Base-by-base conservation (phyloP, 345 rosid species). In the Brassica nigra region DNA sequence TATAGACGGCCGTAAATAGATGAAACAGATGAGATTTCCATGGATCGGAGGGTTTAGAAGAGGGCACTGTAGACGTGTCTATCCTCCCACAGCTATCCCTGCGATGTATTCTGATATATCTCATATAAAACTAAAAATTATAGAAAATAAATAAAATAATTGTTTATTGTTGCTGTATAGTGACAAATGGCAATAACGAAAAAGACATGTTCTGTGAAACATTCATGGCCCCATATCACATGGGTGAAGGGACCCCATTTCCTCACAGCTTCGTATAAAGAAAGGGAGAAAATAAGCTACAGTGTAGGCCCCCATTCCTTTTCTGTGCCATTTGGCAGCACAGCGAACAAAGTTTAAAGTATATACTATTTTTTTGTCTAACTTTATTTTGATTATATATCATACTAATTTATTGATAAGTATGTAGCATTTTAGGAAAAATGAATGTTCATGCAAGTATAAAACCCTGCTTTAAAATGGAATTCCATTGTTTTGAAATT, bases 171-270 rank as follows among this genome's bases (percentile, higher is more conserved):
- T 15, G 20, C 8, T 54, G 3, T 5, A 6, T 54, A 54, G 59
- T 54, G 59, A 54, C 59, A 76, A 63, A 64, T 69, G 79, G 79
- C 30, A 62, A 76, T 66, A 47, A 33, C 33, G 80, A 81, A 71
- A 81, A 76, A 58, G 80, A 81, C 80, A 71, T 47, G 47, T 37
- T 68, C 49, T 54, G 66, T 76, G 47, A 69, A 63, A 52, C 72
- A 70, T 8, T 54, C 8, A 3, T 23, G 73, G 73, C 14, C 83
- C 80, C 44, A 70, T 52, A 42, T 31, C 83, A 76, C 83, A 75
- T 80, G 80, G 80, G 73, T 0, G 0, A 0, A 39, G 61, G 68
- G 76, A 16, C 2, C 72, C 73, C 16, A 3, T 49, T 30, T 79
- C 1, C 64, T 66, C 81, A 27, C 47, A 39, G 76, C 66, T 64